Base-by-base conservation (phyloP, 306 rosid species). In the Ochetophila trinervis region DNA sequence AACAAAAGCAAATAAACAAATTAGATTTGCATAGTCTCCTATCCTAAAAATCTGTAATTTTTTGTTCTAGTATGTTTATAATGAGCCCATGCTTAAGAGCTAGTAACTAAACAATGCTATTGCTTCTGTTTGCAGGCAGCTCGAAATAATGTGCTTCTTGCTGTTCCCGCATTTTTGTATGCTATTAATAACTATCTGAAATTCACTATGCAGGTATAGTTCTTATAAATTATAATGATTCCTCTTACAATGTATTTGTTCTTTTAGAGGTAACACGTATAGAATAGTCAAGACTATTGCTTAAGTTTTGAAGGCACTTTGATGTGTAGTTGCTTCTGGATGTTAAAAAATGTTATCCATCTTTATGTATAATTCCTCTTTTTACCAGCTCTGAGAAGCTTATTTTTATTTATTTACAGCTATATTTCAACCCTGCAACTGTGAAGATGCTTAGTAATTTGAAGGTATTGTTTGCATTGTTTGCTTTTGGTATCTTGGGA, bases 401-500 rank as follows among this genome's bases (percentile, higher is more conserved):
- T 24, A 6, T 24, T 3, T 70, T 63, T 32, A 64, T 37, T 74
- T 48, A 74, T 69, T 9, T 84, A 83, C 96, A 91, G 97, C 82
- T 91, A 50, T 91, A 88, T 83, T 91, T 91, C 70, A 91, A 86
- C 75, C 97, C 97, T 64, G 91, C 97, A 30, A 91, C 97, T 17
- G 97, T 91, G 83, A 91, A 91, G 89, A 91, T 91, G 97, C 81
- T 91, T 68, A 91, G 97, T 82, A 91, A 91, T 82, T 78, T 88
- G 82, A 91, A 91, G 97, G 97, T 91, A 83, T 79, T 65, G 54
- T 60, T 70, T 61, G 14, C 62, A 27, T 14, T 57, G 22, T 62
- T 73, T 50, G 57, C 35, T 73, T 67, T 34, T 40, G 47, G 35
- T 6, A 63, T 76, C 47, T 52, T 22, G 37, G 55, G 65, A 53